These are phyloP conservation scores for Tetracladium setigerum DNA, from an alignment of 495 filamentous ascomycete species.

Conservation along the genomic window DNA sequence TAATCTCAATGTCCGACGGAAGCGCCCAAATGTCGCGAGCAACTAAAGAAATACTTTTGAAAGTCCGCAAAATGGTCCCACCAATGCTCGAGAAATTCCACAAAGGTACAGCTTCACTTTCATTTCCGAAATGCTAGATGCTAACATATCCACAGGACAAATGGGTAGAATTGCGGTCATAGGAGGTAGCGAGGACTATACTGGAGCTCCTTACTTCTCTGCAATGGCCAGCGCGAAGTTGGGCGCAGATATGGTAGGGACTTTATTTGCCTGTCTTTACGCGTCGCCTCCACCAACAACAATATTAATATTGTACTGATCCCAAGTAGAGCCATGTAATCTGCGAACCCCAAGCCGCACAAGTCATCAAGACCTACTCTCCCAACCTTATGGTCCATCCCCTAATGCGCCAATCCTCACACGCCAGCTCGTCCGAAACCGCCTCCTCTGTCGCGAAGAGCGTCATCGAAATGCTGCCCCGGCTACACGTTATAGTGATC, in stretches of 20 bases:
- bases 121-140: neutral
- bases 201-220: conserved; percentile 95
- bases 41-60: conserved; percentile 67
- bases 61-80: conserved; percentile 85
- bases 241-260: conserved; percentile 71
- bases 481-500: conserved; percentile 88
- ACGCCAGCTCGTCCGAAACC: conserved; percentile 36
- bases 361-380: conserved; percentile 95
- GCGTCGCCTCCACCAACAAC: neutral
- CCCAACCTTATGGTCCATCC: conserved; percentile 99
- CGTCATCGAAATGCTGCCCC: conserved; percentile 72
- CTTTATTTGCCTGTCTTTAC: neutral
- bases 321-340: conserved; percentile 79
- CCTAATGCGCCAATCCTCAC: conserved; percentile 69
- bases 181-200: conserved; percentile 92
- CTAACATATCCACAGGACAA: conserved; percentile 54
- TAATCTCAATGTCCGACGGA: conserved; percentile 14
- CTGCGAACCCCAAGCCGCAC: conserved; percentile 80
- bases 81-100: conserved; percentile 95
- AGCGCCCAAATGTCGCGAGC: conserved; percentile 26
- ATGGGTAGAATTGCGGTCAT: conserved; percentile 89
- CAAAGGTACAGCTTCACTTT: conserved; percentile 57
- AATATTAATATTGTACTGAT: too few relatives aligned
- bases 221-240: conserved; percentile 90
- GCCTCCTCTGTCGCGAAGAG: conserved; percentile 51